Base-by-base conservation (phyloP, 2,329 filamentous ascomycete genomes). In the Lasiodiplodia gonubiensis region DNA sequence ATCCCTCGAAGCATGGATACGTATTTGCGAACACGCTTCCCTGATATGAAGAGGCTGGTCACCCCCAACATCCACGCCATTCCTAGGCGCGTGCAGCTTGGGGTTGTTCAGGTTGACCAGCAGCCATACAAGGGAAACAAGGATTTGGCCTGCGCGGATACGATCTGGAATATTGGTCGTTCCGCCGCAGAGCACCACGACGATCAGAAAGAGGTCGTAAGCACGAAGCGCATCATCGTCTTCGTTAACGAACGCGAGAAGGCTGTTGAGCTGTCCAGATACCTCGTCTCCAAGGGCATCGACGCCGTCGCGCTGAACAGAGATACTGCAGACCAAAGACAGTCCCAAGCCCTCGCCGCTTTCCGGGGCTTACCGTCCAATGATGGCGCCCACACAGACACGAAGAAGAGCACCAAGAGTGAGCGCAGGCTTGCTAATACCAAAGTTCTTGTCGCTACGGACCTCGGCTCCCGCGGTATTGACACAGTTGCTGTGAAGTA, bases 161-260 rank as follows among this genome's bases (percentile, higher is more conserved):
- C 91, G 14, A 94, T 99, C 75, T 97, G 94, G 89, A 90, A 92
- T 39, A 94, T 99, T 69, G 93, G 93, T 68, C 93, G 92, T 76
- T 90, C 94, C 52, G 86, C 86, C 1, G 71, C 67, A n/a, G 77
- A 79, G 37, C 75, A 76, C 51, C 78, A 80, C 63, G 75, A 76
- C 3, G 70, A 67, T 4, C 74, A 77, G 70, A 80, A 82, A 33
- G 85, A 86, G 64, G 86, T 83, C 49, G 82, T 85, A 59, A 81
- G 89, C 68, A 85, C 92, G 27, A 95, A 95, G 77, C 91, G 92
- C 70, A 91, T 99, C 73, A 88, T 98, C 67, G 93, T 98, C 3
- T 98, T 98, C 74, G 94, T 98, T 77, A 98, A 98, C 78, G 93
- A 98, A 83, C 91, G 95, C 42, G 93, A 97, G 75, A 93, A 92